These are phyloP conservation scores for Tubosaeta sp. DNA, from an alignment of 768 basidiomycete species.

Conservation along the genomic window DNA sequence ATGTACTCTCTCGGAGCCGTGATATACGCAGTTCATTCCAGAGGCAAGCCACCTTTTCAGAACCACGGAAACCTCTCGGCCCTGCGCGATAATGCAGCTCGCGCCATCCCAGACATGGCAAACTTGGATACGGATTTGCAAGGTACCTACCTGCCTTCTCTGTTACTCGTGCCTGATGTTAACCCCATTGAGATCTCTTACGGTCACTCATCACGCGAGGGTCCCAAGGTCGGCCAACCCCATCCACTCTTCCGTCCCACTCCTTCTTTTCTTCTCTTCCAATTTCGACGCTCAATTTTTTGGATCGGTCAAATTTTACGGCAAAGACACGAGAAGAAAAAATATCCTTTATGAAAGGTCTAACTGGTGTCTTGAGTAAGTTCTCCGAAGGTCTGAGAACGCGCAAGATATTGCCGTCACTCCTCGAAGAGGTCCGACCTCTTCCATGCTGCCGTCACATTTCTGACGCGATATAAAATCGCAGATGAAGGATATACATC, in stretches of 20 bases:
- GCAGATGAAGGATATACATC: conserved; percentile 90
- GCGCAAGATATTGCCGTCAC: conserved; percentile 86
- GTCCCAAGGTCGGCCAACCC: conserved; percentile 66
- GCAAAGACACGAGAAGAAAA: conserved; percentile 94
- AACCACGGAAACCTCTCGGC: conserved; percentile 73
- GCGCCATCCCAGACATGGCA: conserved; percentile 57
- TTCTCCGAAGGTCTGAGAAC: conserved; percentile 86
- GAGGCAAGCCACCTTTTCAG: conserved; percentile 81
- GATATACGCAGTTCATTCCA: conserved; percentile 88
- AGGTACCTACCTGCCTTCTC: conserved; percentile 41
- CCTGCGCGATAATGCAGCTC: conserved; percentile 66
- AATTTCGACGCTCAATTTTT: conserved; percentile 92
- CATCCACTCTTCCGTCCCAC: conserved; percentile 75
- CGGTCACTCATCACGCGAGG: conserved; percentile 78
- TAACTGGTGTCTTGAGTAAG: conserved; percentile 70
- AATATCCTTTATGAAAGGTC: conserved; percentile 91
- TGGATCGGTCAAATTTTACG: conserved; percentile 93
- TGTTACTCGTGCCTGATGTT: conserved; percentile 7
- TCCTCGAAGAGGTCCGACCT: conserved; percentile 82
- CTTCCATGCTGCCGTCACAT: neutral
- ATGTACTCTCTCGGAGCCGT: conserved; percentile 92
- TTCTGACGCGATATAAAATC: conserved; percentile 8
- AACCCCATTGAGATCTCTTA: conserved; percentile 56
- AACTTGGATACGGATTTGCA: conserved; percentile 68
- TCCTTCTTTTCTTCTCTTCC: conserved; percentile 94